phyloP scores from a whole-genome alignment of 2,329 filamentous ascomycete species.

The Ascochyta lentis region DNA sequence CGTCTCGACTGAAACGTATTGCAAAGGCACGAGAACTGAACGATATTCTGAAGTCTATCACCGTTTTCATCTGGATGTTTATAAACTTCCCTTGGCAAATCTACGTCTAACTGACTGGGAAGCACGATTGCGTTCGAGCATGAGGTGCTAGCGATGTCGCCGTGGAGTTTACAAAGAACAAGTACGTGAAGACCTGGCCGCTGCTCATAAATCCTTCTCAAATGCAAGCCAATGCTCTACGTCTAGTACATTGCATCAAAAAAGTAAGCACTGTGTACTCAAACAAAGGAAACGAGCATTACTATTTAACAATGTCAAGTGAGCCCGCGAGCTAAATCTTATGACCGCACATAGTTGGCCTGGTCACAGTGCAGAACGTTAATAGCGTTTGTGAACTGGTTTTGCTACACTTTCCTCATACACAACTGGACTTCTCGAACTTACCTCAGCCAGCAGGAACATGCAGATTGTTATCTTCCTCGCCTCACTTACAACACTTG shows the following conservation, averaged over 20 bases:
- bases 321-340: not conserved
- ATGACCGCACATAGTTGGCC: not conserved
- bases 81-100: too few relatives aligned
- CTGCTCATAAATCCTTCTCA: too few relatives aligned
- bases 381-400: not conserved
- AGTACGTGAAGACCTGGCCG: too few relatives aligned
- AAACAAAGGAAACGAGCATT: not conserved
- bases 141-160: too few relatives aligned
- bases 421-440: not conserved
- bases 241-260: not conserved
- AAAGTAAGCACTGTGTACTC: not conserved
- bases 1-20: too few relatives aligned
- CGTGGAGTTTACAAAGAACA: too few relatives aligned
- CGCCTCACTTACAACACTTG: not conserved
- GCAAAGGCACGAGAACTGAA: too few relatives aligned
- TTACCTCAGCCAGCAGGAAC: not conserved
- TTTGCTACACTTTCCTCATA: not conserved
- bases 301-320: not conserved
- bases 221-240: not conserved
- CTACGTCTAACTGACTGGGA: too few relatives aligned
- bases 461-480: not conserved
- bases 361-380: not conserved
- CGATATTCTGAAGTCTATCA: too few relatives aligned
- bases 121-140: too few relatives aligned
- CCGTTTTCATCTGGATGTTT: too few relatives aligned